These are phyloP conservation scores for Hemisphaericaspora nanyangensis DNA, from an alignment of 805 yeast genomes.

Conservation along the genomic window DNA sequence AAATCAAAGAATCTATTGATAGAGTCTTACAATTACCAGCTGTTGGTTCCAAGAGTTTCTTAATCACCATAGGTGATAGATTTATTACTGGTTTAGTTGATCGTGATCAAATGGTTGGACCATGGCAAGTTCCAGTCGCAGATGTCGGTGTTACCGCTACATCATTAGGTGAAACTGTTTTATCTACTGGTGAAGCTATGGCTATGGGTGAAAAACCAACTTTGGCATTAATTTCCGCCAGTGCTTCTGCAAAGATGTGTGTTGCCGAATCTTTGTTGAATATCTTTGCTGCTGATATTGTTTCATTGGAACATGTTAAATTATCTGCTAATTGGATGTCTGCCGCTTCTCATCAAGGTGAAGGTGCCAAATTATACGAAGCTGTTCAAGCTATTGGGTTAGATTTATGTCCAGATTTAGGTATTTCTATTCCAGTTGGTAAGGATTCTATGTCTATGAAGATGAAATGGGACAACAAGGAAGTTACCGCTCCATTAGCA, in stretches of 20 bases:
- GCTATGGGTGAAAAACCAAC: conserved; percentile 97
- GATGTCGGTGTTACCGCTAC: conserved; percentile 96
- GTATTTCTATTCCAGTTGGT: conserved; percentile 93
- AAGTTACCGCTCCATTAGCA: conserved; percentile 94
- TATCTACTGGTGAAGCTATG: conserved; percentile 90
- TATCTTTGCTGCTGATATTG: conserved; percentile 83
- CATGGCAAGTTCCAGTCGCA: conserved; percentile 99
- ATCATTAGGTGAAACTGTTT: conserved; percentile 69
- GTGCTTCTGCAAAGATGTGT: conserved; percentile 90
- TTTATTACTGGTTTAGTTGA: conserved; percentile 96
- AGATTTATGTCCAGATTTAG: conserved; percentile 91
- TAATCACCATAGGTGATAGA: conserved; percentile 98
- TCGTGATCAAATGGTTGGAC: conserved; percentile 98
- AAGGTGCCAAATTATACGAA: conserved; percentile 90
- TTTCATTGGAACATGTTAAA: conserved; percentile 68
- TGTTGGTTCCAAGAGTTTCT: conserved; percentile 91
- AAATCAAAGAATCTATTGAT: conserved; percentile 60
- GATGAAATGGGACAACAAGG: conserved; percentile 93
- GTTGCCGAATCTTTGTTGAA: conserved; percentile 93
- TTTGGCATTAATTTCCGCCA: conserved; percentile 79
- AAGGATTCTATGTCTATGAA: conserved; percentile 99
- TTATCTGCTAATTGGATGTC: conserved; percentile 99
- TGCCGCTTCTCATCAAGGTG: conserved; percentile 91
- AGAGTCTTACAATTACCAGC: conserved; percentile 88
- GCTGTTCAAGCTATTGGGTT: conserved; percentile 96